phyloP scores from a whole-genome alignment of 1,139 yeast genomes.

The Geotrichum fermentans region DNA sequence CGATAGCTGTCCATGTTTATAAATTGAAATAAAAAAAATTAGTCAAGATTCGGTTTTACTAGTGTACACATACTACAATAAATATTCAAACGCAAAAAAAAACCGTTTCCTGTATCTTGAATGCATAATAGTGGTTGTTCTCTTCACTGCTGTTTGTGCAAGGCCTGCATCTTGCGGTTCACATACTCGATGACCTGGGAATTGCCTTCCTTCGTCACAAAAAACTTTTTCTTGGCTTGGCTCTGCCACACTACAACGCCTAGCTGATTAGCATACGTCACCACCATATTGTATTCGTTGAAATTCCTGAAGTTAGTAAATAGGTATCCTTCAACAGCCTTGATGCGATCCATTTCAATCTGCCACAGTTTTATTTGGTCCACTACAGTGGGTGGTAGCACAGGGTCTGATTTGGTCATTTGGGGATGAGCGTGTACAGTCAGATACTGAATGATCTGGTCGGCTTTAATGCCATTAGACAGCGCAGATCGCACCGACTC shows the following conservation, averaged over 20 bases:
- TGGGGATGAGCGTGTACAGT: slow-evolving; percentile 94
- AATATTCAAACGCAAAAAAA: too few relatives aligned
- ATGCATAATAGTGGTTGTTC: too few relatives aligned
- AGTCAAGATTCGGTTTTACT: neutral
- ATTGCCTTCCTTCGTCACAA: slow-evolving; percentile 83
- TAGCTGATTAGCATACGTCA: slow-evolving; percentile 78
- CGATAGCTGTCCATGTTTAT: too few relatives aligned
- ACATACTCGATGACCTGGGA: slow-evolving; percentile 84
- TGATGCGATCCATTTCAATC: slow-evolving; percentile 86
- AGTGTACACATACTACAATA: neutral
- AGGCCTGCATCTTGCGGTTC: slow-evolving; percentile 46
- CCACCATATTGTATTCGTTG: slow-evolving; percentile 68
- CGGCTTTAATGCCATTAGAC: slow-evolving; percentile 87
- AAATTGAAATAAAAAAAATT: too few relatives aligned
- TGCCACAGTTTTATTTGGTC: slow-evolving; percentile 97
- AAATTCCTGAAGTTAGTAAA: slow-evolving; percentile 79
- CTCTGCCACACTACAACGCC: slow-evolving; percentile 89
- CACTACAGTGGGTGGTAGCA: slow-evolving; percentile 89
- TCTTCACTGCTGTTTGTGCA: too few relatives aligned
- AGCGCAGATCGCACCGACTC: slow-evolving; percentile 85
- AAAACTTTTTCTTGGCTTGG: slow-evolving; percentile 59
- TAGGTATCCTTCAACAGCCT: slow-evolving; percentile 79
- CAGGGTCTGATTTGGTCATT: slow-evolving; percentile 50
- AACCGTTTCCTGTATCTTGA: neutral
- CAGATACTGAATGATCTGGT: slow-evolving; percentile 82